phyloP scores from a whole-genome alignment of 164 flowering plant species.

The Stephania japonica region DNA sequence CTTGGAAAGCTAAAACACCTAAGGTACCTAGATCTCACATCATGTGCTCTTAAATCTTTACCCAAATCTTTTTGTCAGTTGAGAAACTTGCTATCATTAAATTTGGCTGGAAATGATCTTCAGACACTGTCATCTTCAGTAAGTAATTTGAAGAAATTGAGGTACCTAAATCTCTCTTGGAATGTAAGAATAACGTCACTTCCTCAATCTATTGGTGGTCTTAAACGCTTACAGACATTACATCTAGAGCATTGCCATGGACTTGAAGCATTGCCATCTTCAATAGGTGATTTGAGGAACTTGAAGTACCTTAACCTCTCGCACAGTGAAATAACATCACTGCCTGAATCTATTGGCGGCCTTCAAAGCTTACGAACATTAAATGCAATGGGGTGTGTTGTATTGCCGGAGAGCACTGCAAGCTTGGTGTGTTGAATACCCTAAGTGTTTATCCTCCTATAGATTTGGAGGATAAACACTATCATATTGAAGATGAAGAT shows the following conservation, averaged over 20 bases:
- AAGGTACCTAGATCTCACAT: neutral
- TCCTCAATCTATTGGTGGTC: conserved; percentile 1
- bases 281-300: no score
- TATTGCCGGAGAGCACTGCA: neutral
- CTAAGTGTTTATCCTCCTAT: no score
- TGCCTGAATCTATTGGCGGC: no score
- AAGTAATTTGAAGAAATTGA: neutral
- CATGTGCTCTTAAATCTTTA: neutral
- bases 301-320: no score
- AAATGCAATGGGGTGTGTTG: no score
- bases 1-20: neutral
- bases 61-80: neutral
- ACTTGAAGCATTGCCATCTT: no score
- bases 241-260: neutral
- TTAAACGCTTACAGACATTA: neutral
- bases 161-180: conserved; percentile 2
- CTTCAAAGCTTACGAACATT: no score
- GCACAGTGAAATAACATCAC: no score
- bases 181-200: neutral
- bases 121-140: neutral
- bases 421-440: no score
- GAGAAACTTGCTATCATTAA: neutral
- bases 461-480: no score
- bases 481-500: neutral
- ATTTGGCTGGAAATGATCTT: neutral